phyloP scores from a whole-genome alignment of 2,329 filamentous ascomycete species.

The Botryotinia globosa region DNA sequence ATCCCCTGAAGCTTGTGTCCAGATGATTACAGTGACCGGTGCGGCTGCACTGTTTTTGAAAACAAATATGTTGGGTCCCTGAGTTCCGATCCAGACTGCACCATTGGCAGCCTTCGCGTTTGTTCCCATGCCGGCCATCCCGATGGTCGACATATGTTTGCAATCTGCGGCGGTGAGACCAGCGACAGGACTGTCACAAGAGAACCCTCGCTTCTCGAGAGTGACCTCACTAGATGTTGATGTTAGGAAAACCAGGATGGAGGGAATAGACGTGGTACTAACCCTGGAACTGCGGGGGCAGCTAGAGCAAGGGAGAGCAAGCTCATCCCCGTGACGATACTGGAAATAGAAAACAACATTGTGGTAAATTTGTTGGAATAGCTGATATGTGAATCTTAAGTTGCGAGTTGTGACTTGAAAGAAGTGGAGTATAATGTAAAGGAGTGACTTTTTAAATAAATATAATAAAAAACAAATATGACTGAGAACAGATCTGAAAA shows the following conservation, averaged over 20 bases:
- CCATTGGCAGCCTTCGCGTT: slow-evolving; percentile 17
- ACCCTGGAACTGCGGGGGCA: slow-evolving; percentile 12
- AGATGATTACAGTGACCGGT: slow-evolving; percentile 12
- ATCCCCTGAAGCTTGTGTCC: slow-evolving; percentile 7
- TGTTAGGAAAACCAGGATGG: neutral
- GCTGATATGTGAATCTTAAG: neutral
- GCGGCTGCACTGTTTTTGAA: slow-evolving; percentile 16
- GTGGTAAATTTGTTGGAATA: neutral
- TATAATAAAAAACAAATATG: neutral
- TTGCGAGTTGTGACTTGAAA: neutral
- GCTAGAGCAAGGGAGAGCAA: slow-evolving; percentile 18
- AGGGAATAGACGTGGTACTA: neutral
- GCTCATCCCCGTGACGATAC: slow-evolving; percentile 13
- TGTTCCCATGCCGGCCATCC: slow-evolving; percentile 19
- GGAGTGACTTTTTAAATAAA: slow-evolving; percentile 9
- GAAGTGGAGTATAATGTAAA: neutral
- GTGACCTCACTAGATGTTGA: neutral
- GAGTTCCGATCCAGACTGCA: slow-evolving; percentile 21
- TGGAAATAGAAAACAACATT: slow-evolving; percentile 17
- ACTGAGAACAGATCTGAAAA: neutral
- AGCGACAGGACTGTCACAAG: slow-evolving; percentile 12
- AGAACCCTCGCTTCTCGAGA: slow-evolving; percentile 20
- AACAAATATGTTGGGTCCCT: slow-evolving; percentile 21
- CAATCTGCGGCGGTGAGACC: slow-evolving; percentile 20
- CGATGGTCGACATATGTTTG: slow-evolving; percentile 20